Conservation (phyloP, 371 early-diverging fungal species). For the Mucor saturninus region DNA sequence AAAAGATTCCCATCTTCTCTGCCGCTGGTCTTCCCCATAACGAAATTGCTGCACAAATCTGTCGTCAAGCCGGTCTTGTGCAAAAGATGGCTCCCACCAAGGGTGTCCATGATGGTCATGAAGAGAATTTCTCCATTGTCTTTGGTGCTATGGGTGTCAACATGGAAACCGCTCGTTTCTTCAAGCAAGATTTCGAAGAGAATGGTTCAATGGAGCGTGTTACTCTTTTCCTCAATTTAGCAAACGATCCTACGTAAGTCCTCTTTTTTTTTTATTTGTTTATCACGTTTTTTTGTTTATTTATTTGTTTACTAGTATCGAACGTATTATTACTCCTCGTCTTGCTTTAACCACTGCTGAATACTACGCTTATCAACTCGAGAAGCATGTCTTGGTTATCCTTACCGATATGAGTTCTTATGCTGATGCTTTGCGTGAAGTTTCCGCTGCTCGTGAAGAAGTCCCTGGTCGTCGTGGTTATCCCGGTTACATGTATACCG, state of each 20-base stretch:
- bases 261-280: conserved; percentile 13
- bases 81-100: conserved; percentile 85
- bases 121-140: conserved; percentile 99
- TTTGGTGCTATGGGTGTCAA: conserved; percentile 99
- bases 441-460: conserved; percentile 99
- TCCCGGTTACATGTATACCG: conserved; percentile 99
- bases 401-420: conserved; percentile 99
- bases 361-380: conserved; percentile 99
- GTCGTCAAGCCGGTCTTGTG: conserved; percentile 99
- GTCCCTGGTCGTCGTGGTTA: conserved; percentile 99
- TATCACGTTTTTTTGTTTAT: conserved; percentile 2
- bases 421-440: conserved; percentile 99
- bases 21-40: conserved; percentile 99
- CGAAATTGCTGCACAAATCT: conserved; percentile 99
- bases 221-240: conserved; percentile 99
- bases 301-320: conserved; percentile 70
- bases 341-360: conserved; percentile 99
- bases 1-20: conserved; percentile 99
- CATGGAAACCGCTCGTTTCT: conserved; percentile 99
- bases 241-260: conserved; percentile 98
- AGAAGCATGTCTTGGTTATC: conserved; percentile 99
- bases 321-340: conserved; percentile 99
- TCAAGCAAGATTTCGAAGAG: conserved; percentile 99
- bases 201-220: conserved; percentile 99
- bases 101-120: conserved; percentile 96